Conservation (phyloP, 306 rosid species). For the Notholithocarpus densiflorus region DNA sequence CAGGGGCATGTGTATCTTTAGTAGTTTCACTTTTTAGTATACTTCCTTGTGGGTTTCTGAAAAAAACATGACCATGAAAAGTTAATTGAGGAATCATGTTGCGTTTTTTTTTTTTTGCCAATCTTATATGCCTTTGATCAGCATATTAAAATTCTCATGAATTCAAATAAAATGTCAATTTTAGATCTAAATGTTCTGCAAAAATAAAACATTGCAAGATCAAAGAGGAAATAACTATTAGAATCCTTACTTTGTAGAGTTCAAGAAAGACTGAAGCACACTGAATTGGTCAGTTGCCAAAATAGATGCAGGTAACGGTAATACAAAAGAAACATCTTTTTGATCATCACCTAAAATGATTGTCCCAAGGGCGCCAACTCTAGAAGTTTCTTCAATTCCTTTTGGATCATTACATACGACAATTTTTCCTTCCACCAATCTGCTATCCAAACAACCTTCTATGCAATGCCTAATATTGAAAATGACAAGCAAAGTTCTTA, state of each 20-base stretch:
- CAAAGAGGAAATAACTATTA: not conserved
- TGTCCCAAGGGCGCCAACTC: conserved; percentile 20
- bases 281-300: not conserved
- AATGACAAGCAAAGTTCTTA: no score
- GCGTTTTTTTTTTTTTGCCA: no score
- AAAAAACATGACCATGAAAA: not conserved
- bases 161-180: no score
- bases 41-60: not conserved
- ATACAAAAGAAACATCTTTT: not conserved
- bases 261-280: not conserved
- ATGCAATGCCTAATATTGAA: not conserved
- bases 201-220: no score
- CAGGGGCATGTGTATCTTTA: conserved; percentile 3
- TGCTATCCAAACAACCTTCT: not conserved
- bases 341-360: not conserved
- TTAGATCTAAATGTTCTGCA: no score
- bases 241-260: not conserved
- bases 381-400: not conserved
- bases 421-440: conserved; percentile 33
- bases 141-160: no score
- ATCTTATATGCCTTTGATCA: no score
- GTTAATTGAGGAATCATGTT: not conserved
- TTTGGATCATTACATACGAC: conserved; percentile 2
- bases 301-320: not conserved
- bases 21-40: not conserved